phyloP scores from a whole-genome alignment of 2,329 filamentous ascomycete species.

The Sordariomycetes sp. region DNA sequence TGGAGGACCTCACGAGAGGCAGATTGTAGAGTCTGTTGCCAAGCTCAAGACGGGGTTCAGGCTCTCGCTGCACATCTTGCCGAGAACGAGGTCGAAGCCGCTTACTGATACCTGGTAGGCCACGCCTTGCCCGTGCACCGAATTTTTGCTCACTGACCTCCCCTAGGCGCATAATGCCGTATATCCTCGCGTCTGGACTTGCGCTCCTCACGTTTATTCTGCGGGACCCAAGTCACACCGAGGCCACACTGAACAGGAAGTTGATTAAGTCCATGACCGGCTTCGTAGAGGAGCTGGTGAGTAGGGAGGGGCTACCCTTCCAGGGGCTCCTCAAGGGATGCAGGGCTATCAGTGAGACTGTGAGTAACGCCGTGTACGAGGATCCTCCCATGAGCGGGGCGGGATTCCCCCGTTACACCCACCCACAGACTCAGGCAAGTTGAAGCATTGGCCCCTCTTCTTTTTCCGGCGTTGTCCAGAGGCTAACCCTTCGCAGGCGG shows the following conservation, averaged over 20 bases:
- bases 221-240: neutral
- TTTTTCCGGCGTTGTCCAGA: neutral
- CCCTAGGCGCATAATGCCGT: neutral
- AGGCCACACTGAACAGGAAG: neutral
- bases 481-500: neutral
- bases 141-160: neutral
- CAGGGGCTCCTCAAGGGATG: neutral
- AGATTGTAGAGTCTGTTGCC: neutral
- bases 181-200: neutral
- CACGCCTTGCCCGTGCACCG: neutral
- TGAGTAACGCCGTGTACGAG: neutral
- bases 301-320: neutral
- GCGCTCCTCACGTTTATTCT: neutral
- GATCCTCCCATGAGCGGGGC: neutral
- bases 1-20: neutral
- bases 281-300: neutral
- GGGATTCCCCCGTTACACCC: neutral
- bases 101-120: neutral
- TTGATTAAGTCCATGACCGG: neutral
- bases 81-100: neutral
- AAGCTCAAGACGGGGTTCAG: neutral
- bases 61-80: neutral
- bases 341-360: neutral
- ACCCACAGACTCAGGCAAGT: neutral
- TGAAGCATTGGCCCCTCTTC: neutral